phyloP scores from a whole-genome alignment of 2,329 filamentous ascomycete species.

The Corynespora cassiicola region DNA sequence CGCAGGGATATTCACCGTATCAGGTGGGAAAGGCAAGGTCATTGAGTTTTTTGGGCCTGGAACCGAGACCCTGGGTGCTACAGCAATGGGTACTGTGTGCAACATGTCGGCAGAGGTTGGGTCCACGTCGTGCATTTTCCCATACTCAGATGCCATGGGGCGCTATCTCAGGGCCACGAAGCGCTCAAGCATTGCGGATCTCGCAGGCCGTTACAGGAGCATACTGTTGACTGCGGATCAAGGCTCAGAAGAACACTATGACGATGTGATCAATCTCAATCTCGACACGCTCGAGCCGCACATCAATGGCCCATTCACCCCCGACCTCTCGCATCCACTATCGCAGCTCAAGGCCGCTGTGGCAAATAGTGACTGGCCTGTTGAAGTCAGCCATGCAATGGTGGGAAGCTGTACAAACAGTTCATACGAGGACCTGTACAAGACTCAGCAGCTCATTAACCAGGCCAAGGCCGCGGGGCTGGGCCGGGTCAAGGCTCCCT shows the following conservation, averaged over 20 bases:
- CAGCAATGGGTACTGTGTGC: slow-evolving; percentile 47
- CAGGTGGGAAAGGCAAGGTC: slow-evolving; percentile 44
- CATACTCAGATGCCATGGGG: slow-evolving; percentile 41
- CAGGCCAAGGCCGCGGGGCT: slow-evolving; percentile 41
- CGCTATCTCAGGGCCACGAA: slow-evolving; percentile 40
- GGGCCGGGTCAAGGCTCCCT: slow-evolving; percentile 31
- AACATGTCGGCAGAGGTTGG: slow-evolving; percentile 50
- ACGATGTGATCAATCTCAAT: slow-evolving; percentile 45
- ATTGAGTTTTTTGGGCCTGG: slow-evolving; percentile 48
- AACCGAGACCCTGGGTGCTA: slow-evolving; percentile 37
- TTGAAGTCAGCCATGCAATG: slow-evolving; percentile 34
- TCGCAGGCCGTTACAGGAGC: slow-evolving; percentile 28
- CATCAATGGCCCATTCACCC: slow-evolving; percentile 46
- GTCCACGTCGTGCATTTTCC: slow-evolving; percentile 47
- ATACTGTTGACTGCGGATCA: slow-evolving; percentile 32
- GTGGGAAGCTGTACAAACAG: slow-evolving; percentile 47
- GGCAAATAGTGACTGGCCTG: slow-evolving; percentile 36
- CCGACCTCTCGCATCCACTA: slow-evolving; percentile 41
- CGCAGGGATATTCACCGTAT: slow-evolving; percentile 42
- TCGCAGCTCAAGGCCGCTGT: slow-evolving; percentile 36
- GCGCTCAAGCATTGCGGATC: slow-evolving; percentile 26
- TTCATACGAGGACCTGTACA: slow-evolving; percentile 45
- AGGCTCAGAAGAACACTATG: slow-evolving; percentile 40
- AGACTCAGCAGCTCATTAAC: slow-evolving; percentile 31
- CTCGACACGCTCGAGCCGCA: slow-evolving; percentile 42